Base-by-base conservation (phyloP, 2,329 filamentous ascomycete species). In the Colletotrichum spinosum region DNA sequence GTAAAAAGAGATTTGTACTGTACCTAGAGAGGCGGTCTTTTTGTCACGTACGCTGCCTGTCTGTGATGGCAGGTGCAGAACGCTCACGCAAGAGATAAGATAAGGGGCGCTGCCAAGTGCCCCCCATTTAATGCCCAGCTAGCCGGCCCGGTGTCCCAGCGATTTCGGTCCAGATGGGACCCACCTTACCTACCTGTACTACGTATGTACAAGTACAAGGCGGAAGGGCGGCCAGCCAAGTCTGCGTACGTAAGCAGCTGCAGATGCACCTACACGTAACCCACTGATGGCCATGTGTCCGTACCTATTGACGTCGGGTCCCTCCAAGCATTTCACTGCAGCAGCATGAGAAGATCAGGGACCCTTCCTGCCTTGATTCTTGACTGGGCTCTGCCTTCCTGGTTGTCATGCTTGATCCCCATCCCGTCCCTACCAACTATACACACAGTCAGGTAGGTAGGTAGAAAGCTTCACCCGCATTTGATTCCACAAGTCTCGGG, bases 311-410 rank as follows among this genome's bases (percentile, higher is more conserved):
- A 25, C 25, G 25, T 25, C 25, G 25, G 25, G 25, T 25, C 25
- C 25, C 25, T 25, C 5, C 25, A 5, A 25, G 25, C 25, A 25
- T 25, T 25, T 25, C 25, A 25, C 25, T 25, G 25, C 25, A 25
- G 25, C 25, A 25, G 25, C 25, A 25, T 25, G 25, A 25, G 25
- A 25, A 25, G 25, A 25, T 25, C 25, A 25, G 25, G 62, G 62
- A 55, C 62, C 61, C 45, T 60, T 60, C 50, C 56, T 60, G 44
- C 56, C 45, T 55, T 60, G 50, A 50, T 60, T 65, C 34, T 65
- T 54, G 53, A 38, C 15, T 50, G 6, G 8, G 4, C 15, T 3
- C 8, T 34, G 10, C 11, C 48, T 37, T 4, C n/a, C 34, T 25
- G 25, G n/a, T 49, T 46, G 8, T 25, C 35, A 46, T 48, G n/a